phyloP scores from a whole-genome alignment of 2,329 filamentous ascomycete species.

The Annulohypoxylon truncatum region DNA sequence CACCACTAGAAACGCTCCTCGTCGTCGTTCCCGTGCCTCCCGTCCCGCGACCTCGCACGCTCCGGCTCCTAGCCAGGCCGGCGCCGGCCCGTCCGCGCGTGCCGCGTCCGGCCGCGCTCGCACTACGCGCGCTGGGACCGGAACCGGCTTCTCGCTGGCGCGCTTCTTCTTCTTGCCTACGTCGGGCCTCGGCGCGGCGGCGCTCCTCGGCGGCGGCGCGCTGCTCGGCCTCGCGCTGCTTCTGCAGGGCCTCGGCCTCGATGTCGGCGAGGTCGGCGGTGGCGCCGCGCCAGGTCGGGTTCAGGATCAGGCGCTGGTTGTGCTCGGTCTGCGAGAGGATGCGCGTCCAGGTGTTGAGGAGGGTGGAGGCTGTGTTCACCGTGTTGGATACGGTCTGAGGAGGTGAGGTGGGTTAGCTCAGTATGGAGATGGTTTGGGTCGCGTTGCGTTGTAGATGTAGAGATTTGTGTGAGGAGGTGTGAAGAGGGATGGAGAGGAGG shows the following conservation, averaged over 20 bases:
- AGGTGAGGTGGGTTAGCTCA: slow-evolving; percentile 28
- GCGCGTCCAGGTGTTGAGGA: slow-evolving; percentile 94
- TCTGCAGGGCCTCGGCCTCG: slow-evolving; percentile 80
- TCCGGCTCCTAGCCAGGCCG: background rate
- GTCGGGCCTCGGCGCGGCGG: slow-evolving; percentile 75
- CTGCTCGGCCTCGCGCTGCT: slow-evolving; percentile 81
- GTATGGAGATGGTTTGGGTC: too few species aligned
- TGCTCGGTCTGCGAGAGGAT: slow-evolving; percentile 98
- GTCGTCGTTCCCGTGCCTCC: slow-evolving; percentile 53
- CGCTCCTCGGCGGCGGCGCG: slow-evolving; percentile 82
- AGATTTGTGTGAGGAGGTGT: background rate
- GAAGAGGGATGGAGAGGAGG: background rate
- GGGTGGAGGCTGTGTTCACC: slow-evolving; percentile 85
- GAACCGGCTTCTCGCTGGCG: slow-evolving; percentile 56
- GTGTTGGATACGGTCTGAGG: slow-evolving; percentile 83
- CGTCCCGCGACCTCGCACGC: slow-evolving; percentile 49
- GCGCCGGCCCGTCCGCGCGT: slow-evolving; percentile 33
- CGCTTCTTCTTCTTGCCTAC: slow-evolving; percentile 71
- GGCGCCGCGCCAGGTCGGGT: slow-evolving; percentile 90
- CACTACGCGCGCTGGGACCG: slow-evolving; percentile 30
- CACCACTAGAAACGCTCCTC: slow-evolving; percentile 48
- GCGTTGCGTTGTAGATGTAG: slow-evolving; percentile 3
- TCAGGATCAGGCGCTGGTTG: slow-evolving; percentile 90
- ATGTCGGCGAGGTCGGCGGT: slow-evolving; percentile 87
- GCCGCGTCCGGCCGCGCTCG: slow-evolving; percentile 34